Conservation (phyloP, 805 yeast genomes). For the Lipomyces oligophaga region DNA sequence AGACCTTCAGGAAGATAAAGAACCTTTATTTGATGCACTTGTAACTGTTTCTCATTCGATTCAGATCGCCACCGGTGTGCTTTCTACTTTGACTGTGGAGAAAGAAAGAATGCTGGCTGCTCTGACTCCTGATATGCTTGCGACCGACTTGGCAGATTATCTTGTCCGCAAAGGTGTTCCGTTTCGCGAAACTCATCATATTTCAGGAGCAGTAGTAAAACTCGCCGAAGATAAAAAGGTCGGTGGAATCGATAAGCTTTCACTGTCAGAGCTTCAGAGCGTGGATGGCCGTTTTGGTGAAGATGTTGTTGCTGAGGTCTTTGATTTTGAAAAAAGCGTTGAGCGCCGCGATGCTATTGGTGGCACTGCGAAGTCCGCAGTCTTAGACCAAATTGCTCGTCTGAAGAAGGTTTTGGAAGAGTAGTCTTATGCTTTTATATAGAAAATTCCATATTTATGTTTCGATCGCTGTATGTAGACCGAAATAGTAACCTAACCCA, state of each 20-base stretch:
- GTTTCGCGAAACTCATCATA: constrained; percentile 98
- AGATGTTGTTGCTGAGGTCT: constrained; percentile 74
- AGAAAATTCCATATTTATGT: no score
- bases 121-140: constrained; percentile 97
- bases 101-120: constrained; percentile 77
- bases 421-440: no score
- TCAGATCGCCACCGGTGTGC: constrained; percentile 91
- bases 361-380: constrained; percentile 92
- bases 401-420: constrained; percentile 22
- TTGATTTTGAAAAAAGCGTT: constrained; percentile 87
- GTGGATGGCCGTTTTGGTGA: constrained; percentile 77
- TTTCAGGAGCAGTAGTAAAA: constrained; percentile 96
- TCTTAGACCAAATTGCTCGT: constrained; percentile 63
- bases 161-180: constrained; percentile 97
- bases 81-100: constrained; percentile 76
- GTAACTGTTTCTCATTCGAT: constrained; percentile 91
- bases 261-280: constrained; percentile 68
- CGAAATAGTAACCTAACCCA: no score
- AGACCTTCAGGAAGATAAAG: constrained; percentile 99
- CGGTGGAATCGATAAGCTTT: constrained; percentile 80
- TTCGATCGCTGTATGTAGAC: no score
- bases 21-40: constrained; percentile 91
- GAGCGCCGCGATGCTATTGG: constrained; percentile 97
- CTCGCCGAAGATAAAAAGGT: constrained; percentile 73
- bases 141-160: constrained; percentile 97